These are phyloP conservation scores for Tulasnella sp. DNA, from an alignment of 768 basidiomycete species.

Conservation along the genomic window DNA sequence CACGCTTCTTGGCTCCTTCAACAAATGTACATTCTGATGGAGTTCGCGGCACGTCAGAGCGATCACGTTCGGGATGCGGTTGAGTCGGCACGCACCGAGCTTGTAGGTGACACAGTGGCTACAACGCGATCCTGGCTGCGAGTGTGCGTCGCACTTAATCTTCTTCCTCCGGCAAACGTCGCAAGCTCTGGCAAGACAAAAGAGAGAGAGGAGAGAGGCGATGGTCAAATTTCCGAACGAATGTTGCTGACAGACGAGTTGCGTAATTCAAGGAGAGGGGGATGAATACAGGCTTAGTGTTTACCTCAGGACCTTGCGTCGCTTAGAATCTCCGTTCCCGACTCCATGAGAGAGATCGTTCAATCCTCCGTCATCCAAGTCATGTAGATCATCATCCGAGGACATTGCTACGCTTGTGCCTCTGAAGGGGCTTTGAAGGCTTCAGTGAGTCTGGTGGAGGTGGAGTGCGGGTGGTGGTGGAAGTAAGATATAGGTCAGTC, in stretches of 20 bases:
- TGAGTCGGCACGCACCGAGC: constrained; percentile 47
- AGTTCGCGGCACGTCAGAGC: constrained; percentile 29
- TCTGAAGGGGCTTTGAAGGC: background rate
- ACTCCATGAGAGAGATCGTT: background rate
- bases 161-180: constrained; percentile 81
- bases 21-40: constrained; percentile 45
- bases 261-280: background rate
- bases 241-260: background rate
- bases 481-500: background rate
- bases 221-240: background rate
- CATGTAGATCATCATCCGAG: constrained; percentile 14
- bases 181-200: constrained; percentile 44
- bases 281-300: background rate
- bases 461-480: background rate
- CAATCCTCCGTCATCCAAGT: background rate
- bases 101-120: constrained; percentile 27
- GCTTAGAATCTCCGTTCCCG: constrained; percentile 1
- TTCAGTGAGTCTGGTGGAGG: background rate
- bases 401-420: constrained; percentile 3
- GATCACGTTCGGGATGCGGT: constrained; percentile 16
- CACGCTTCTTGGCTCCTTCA: constrained; percentile 41
- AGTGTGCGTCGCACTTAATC: constrained; percentile 36
- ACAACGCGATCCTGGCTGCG: constrained; percentile 4
- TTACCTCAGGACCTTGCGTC: constrained; percentile 14
- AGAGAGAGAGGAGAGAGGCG: background rate